These are phyloP conservation scores for Xylaria sp. DNA, from an alignment of 2,329 filamentous ascomycete genomes.

Conservation along the genomic window DNA sequence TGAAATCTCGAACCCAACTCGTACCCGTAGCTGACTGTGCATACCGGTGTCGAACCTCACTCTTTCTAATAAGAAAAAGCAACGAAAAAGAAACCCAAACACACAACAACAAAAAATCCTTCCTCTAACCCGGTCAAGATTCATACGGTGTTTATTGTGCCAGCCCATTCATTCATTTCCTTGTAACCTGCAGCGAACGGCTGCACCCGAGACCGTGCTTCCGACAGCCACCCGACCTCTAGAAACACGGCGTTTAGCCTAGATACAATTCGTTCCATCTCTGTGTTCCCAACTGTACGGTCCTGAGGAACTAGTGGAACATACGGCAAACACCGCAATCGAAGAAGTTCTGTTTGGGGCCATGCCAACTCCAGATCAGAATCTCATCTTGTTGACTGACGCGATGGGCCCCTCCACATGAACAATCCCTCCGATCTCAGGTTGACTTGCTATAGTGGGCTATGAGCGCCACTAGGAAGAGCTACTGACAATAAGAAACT, in stretches of 20 bases:
- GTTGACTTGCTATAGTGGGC: conserved; percentile 40
- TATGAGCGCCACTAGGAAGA: conserved; percentile 38
- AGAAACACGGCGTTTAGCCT: conserved; percentile 40
- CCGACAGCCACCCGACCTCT: conserved; percentile 36
- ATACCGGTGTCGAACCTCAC: conserved; percentile 25
- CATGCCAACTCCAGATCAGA: conserved; percentile 43
- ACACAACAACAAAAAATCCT: not conserved
- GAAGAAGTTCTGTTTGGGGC: conserved; percentile 37
- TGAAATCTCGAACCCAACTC: conserved; percentile 23
- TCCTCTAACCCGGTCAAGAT: not conserved
- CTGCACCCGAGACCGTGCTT: conserved; percentile 39
- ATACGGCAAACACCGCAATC: conserved; percentile 27
- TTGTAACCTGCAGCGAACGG: conserved; percentile 38
- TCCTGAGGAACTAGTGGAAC: conserved; percentile 35
- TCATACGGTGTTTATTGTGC: conserved; percentile 8
- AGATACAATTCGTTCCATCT: conserved; percentile 31
- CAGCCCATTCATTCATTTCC: conserved; percentile 4
- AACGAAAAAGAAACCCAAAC: not conserved
- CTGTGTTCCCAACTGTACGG: conserved; percentile 31
- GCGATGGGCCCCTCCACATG: conserved; percentile 46
- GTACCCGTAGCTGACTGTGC: conserved; percentile 14
- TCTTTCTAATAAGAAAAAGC: conserved; percentile 25
- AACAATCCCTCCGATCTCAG: conserved; percentile 29
- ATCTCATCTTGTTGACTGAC: conserved; percentile 35
- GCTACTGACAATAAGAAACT: conserved; percentile 32